Conservation (phyloP, 352 stramenopile species). For the Globisporangium ultimum region DNA sequence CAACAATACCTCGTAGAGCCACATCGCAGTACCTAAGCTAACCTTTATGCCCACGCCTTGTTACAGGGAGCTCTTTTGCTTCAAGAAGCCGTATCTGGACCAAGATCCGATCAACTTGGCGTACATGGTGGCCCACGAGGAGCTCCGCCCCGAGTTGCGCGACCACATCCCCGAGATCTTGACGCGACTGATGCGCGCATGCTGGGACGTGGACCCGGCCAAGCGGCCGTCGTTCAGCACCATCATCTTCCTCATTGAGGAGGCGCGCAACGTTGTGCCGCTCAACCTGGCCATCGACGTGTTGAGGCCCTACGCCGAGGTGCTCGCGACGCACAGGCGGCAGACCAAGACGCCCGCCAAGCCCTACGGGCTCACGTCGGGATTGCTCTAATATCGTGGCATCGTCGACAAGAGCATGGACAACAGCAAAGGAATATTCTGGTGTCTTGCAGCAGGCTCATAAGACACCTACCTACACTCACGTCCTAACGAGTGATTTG, state of each 20-base stretch:
- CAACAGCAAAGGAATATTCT: background rate
- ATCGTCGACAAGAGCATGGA: too few species aligned
- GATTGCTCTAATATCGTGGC: slow-evolving; percentile 25
- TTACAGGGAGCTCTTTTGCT: slow-evolving; percentile 74
- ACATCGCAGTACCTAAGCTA: too few species aligned
- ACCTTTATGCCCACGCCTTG: background rate
- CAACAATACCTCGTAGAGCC: too few species aligned
- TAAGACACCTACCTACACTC: background rate
- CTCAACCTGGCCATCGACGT: slow-evolving; percentile 54
- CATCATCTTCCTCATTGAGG: slow-evolving; percentile 58
- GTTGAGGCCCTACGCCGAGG: slow-evolving; percentile 43
- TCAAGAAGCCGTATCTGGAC: slow-evolving; percentile 80
- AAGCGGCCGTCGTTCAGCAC: slow-evolving; percentile 57
- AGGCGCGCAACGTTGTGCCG: slow-evolving; percentile 52
- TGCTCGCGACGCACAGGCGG: slow-evolving; percentile 22
- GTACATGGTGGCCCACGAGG: slow-evolving; percentile 73
- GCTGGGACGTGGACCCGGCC: slow-evolving; percentile 53
- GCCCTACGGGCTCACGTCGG: slow-evolving; percentile 56
- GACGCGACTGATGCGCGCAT: slow-evolving; percentile 60
- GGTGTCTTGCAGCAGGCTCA: background rate
- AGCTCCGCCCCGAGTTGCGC: slow-evolving; percentile 57
- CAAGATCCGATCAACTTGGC: slow-evolving; percentile 75
- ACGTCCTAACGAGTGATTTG: too few species aligned
- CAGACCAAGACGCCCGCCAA: slow-evolving; percentile 32
- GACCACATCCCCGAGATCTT: slow-evolving; percentile 69